Base-by-base conservation (phyloP, 2,329 filamentous ascomycete species). In the Fusarium pseudocircinatum region DNA sequence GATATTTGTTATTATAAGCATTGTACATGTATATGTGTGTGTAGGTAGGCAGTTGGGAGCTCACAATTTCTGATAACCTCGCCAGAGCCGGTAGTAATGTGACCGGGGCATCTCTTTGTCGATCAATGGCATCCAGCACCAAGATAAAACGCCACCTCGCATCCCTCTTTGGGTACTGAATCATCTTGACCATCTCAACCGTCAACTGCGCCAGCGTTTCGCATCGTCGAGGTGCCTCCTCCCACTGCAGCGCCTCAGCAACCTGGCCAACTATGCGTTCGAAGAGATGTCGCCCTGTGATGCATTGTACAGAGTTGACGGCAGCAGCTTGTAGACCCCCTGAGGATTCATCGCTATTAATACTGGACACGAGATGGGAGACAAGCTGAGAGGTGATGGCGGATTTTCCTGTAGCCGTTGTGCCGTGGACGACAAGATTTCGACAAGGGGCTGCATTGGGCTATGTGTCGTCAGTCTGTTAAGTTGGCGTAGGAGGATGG, bases 121-220 rank as follows among this genome's bases (percentile, higher is more conserved):
- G 89, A 81, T 98, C 96, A 64, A 98, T 92, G 16, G 91, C 94
- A 84, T 98, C 96, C 71, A 98, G 88, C 16, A 98, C 93, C 65
- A 98, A 82, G 14, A 96, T 91, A 76, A 97, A 95, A 72, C 92
- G 90, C 73, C 85, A 85, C 52, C 79, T 76, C 26, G 79, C 75
- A 43, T 82, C 81, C 13, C 80, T 81, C 13, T 77, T 65, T 18
- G 78, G 75, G 69, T 86, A 85, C 57, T 86, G 83, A 50, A 95
- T 82, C 82, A 94, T 84, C 78, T 86, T 88, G 69, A 87, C 88
- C 64, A 98, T 84, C 77, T 95, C 90, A 32, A 94, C 93, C 3
- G 89, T 87, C 70, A 98, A 84, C 59, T 93, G 90, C 64, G 94
- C 93, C 59, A 97, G 83, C 70, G 92, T 94, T 83, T 98, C 95